phyloP scores from a whole-genome alignment of 2,329 filamentous ascomycete genomes.

The Gremmenia infestans region DNA sequence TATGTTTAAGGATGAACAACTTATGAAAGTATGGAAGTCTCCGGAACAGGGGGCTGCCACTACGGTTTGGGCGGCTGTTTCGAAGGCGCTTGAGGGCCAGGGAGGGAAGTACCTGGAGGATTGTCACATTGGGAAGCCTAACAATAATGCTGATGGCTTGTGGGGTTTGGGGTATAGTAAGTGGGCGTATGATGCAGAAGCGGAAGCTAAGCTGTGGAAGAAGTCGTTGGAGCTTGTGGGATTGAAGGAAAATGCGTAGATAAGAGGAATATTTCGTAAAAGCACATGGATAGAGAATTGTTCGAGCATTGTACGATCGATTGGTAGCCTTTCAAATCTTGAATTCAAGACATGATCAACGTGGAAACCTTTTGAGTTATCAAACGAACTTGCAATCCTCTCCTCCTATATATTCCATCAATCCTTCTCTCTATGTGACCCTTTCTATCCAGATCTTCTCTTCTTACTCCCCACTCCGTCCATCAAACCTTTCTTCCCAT shows the following conservation, averaged over 20 bases:
- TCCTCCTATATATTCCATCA: no score
- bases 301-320: background rate
- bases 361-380: no score
- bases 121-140: conserved; percentile 32
- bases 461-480: no score
- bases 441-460: no score
- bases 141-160: conserved; percentile 20
- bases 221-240: conserved; percentile 32
- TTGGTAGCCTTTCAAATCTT: background rate
- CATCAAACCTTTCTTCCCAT: no score
- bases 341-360: no score
- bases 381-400: no score
- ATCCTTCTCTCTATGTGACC: no score
- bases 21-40: conserved; percentile 28
- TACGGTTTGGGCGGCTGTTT: conserved; percentile 35
- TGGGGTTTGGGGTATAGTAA: conserved; percentile 20
- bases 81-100: conserved; percentile 31
- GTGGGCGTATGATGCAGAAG: conserved; percentile 34
- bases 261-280: background rate
- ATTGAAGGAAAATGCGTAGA: conserved; percentile 15
- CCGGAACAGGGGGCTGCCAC: conserved; percentile 35
- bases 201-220: conserved; percentile 38
- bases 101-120: conserved; percentile 41
- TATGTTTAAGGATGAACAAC: conserved; percentile 24
- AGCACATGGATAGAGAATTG: background rate